Conservation (phyloP, 345 rosid species). For the Eucalyptus marginata region DNA sequence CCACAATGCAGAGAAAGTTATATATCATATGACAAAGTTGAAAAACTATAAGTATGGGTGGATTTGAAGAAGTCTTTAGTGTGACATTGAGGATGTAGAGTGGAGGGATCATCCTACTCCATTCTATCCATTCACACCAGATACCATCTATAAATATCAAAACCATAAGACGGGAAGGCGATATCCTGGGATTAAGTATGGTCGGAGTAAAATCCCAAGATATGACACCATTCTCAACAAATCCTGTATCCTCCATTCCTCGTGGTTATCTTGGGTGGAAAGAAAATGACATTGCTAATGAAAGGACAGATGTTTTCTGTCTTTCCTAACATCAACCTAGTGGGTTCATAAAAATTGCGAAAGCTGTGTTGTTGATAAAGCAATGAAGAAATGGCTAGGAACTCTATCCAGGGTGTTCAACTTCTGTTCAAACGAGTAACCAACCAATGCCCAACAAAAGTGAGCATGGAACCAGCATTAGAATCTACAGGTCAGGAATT, state of each 20-base stretch:
- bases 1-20: background rate
- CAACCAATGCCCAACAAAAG: background rate
- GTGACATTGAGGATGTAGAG: background rate
- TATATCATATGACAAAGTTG: background rate
- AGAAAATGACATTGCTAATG: background rate
- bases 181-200: background rate
- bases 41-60: background rate
- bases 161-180: accelerated
- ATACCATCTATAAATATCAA: background rate
- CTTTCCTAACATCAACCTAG: background rate
- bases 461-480: background rate
- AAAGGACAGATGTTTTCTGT: background rate
- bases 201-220: background rate
- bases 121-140: background rate
- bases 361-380: background rate
- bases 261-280: background rate
- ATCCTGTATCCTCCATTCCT: background rate
- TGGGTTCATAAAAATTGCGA: background rate
- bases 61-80: background rate
- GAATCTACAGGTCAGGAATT: background rate
- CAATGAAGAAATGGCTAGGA: background rate
- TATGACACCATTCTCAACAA: background rate
- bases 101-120: background rate
- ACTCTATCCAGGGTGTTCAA: background rate
- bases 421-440: background rate